These are phyloP conservation scores for Hypoxylon subgilvum DNA, from an alignment of 495 filamentous ascomycete species.

Conservation along the genomic window DNA sequence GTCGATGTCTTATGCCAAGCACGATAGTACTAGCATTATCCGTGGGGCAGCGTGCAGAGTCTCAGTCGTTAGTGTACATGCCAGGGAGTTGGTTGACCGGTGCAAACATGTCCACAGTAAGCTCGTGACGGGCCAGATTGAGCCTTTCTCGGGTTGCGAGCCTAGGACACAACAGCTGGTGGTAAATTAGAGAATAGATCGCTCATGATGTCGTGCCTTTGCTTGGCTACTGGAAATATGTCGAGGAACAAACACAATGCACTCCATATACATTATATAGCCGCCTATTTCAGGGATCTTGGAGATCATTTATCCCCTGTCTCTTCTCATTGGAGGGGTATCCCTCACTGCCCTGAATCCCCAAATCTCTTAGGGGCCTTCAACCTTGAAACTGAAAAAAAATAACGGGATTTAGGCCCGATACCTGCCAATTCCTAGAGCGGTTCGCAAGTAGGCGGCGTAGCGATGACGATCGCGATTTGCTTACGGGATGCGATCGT, in stretches of 20 bases:
- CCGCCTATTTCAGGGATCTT: conserved; percentile 27
- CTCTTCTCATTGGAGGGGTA: conserved; percentile 19
- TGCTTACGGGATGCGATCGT: conserved; percentile 31
- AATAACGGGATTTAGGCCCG: conserved; percentile 26
- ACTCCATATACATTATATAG: conserved; percentile 2
- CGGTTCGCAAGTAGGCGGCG: conserved; percentile 18
- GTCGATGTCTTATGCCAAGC: conserved; percentile 30
- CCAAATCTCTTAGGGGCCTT: conserved; percentile 18
- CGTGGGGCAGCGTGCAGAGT: conserved; percentile 33
- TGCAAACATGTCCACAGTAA: conserved; percentile 40
- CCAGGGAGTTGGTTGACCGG: conserved; percentile 30
- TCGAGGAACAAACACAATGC: conserved; percentile 21
- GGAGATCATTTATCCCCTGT: conserved; percentile 19
- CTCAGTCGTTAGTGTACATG: conserved; percentile 30
- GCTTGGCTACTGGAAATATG: neutral
- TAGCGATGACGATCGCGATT: conserved; percentile 25
- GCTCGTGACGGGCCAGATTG: conserved; percentile 26
- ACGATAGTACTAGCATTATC: conserved; percentile 29
- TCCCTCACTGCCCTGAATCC: conserved; percentile 13
- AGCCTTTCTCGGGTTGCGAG: neutral
- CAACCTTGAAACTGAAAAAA: no score
- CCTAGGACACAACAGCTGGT: neutral
- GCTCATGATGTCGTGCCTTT: conserved; percentile 8
- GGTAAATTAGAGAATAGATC: conserved; percentile 9
- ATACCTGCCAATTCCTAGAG: conserved; percentile 15